Percentiles rank a stretch among this genome's conserved stretches.
phyloP scores from a whole-genome alignment of 2,329 filamentous ascomycete species.

The Colletotrichum camelliae region DNA sequence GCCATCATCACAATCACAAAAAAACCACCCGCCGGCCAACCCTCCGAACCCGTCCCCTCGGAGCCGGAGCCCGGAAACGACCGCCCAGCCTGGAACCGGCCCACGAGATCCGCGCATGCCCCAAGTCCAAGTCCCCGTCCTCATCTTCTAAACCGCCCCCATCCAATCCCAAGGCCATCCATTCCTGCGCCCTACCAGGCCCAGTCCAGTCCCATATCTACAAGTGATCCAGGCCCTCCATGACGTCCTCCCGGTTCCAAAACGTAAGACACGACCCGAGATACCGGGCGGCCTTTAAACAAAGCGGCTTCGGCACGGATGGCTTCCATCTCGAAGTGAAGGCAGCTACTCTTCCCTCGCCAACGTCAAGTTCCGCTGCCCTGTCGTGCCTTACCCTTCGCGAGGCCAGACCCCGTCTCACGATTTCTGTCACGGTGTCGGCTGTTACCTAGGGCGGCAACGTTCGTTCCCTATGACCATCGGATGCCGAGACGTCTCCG shows the following conservation, averaged over 20 bases:
- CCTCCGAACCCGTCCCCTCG: background rate
- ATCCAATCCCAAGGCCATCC: background rate
- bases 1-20: background rate
- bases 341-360: background rate
- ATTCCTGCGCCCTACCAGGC: background rate
- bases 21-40: background rate
- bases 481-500: background rate
- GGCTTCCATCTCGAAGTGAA: background rate
- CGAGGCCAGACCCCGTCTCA: background rate
- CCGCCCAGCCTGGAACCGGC: background rate
- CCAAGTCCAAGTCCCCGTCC: background rate
- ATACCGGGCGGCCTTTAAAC: background rate
- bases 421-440: background rate
- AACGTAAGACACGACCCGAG: background rate
- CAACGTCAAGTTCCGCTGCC: background rate
- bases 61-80: background rate
- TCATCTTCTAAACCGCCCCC: background rate
- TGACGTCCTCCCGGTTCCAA: background rate
- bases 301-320: background rate
- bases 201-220: background rate
- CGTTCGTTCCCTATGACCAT: rapidly evolving
- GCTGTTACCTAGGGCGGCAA: background rate
- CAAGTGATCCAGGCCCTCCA: background rate
- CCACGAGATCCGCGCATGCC: background rate
- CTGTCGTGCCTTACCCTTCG: rapidly evolving